phyloP scores from a whole-genome alignment of 352 stramenopile genomes.

The Phytophthora constricta region DNA sequence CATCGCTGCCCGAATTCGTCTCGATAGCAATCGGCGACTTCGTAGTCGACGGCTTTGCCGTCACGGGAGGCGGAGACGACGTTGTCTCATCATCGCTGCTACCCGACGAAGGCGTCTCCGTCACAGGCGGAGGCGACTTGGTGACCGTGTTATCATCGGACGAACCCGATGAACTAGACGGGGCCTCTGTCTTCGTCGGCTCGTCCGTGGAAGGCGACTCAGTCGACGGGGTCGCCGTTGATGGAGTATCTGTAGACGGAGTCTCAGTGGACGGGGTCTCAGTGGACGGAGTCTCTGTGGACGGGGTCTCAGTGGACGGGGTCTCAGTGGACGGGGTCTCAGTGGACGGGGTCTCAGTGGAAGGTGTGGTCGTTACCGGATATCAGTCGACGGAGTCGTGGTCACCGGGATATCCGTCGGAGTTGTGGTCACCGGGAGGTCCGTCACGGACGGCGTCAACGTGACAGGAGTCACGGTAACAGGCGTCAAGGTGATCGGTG shows the following conservation, averaged over 20 bases:
- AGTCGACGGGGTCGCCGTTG: too few relatives aligned
- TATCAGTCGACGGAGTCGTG: not conserved
- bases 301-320: conserved; percentile 5
- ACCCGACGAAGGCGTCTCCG: conserved; percentile 5
- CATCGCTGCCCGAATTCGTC: conserved; percentile 42
- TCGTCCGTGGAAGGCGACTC: conserved; percentile 13
- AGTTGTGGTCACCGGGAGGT: conserved; percentile 2
- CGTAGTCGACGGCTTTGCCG: conserved; percentile 25
- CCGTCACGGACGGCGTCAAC: conserved; percentile 10
- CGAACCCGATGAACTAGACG: conserved; percentile 13
- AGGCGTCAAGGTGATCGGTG: conserved; percentile 15
- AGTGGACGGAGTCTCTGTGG: conserved; percentile 5
- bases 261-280: conserved; percentile 15
- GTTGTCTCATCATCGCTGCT: conserved; percentile 10
- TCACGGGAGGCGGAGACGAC: conserved; percentile 27
- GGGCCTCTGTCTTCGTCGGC: not conserved
- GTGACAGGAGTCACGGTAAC: conserved; percentile 3
- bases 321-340: conserved; percentile 7
- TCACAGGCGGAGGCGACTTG: conserved; percentile 30
- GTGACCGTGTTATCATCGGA: conserved; percentile 4
- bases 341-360: conserved; percentile 4
- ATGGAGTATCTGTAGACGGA: conserved; percentile 12
- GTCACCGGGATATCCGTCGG: conserved; percentile 14
- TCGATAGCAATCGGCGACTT: conserved; percentile 52
- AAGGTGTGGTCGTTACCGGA: not conserved